These are phyloP conservation scores for Coniophora puteana DNA, from an alignment of 1,284 basidiomycete species.

Conservation along the genomic window DNA sequence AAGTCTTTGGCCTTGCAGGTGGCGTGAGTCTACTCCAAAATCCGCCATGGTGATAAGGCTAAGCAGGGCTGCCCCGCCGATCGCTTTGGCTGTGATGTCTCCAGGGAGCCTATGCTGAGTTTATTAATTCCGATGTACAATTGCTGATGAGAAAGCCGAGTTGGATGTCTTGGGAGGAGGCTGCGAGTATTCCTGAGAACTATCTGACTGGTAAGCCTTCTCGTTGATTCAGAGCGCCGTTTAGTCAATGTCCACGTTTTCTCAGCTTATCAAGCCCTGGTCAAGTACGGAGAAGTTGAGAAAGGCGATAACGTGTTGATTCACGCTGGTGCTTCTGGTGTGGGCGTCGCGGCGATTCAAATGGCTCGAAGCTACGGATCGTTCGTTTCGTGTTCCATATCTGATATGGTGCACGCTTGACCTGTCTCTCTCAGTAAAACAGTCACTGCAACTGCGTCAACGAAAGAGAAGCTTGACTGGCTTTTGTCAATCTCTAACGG, in stretches of 20 bases:
- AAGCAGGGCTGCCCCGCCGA: background rate
- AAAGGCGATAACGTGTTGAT: conserved; percentile 78
- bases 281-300: conserved; percentile 67
- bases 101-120: conserved; percentile 92
- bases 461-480: conserved; percentile 80
- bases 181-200: conserved; percentile 83
- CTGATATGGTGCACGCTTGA: conserved; percentile 4
- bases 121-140: conserved; percentile 64
- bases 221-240: conserved; percentile 8
- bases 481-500: conserved; percentile 62
- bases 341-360: conserved; percentile 90
- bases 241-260: conserved; percentile 5
- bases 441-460: conserved; percentile 84
- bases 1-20: conserved; percentile 80
- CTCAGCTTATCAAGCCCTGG: conserved; percentile 79
- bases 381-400: conserved; percentile 39
- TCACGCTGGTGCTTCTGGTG: conserved; percentile 89
- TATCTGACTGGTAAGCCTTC: conserved; percentile 71
- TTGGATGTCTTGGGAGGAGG: conserved; percentile 78
- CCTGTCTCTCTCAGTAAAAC: conserved; percentile 43
- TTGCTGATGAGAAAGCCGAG: conserved; percentile 78
- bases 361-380: conserved; percentile 75
- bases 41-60: background rate
- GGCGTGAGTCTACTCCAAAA: conserved; percentile 42
- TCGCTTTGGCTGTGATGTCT: conserved; percentile 9